Percentiles rank a stretch among this genome's conserved stretches.
phyloP scores from a whole-genome alignment of 2,329 filamentous ascomycete genomes.

The Epichloe uncinata region DNA sequence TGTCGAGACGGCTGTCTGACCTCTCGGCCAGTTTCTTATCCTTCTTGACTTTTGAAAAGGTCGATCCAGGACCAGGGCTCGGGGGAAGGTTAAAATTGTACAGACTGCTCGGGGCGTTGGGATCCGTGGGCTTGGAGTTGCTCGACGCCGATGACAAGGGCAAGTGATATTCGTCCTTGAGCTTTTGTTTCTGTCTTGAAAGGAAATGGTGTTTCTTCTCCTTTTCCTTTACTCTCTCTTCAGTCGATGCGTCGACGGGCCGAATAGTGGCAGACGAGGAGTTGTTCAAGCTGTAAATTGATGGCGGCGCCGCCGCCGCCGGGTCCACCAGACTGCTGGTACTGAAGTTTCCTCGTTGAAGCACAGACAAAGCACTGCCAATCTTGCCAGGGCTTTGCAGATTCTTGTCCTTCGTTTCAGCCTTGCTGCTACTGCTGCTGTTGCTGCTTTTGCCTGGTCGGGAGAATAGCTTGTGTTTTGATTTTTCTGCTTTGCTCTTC shows the following conservation, averaged over 20 bases:
- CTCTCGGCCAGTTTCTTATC: constrained; percentile 73
- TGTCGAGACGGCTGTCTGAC: constrained; percentile 37
- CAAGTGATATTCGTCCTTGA: constrained; percentile 60
- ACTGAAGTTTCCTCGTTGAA: constrained; percentile 56
- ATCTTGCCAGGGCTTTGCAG: constrained; percentile 62
- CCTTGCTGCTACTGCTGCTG: constrained; percentile 43
- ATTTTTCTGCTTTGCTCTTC: constrained; percentile 48
- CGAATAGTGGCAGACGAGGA: constrained; percentile 65
- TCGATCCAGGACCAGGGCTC: constrained; percentile 51
- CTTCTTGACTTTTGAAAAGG: constrained; percentile 73
- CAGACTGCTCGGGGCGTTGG: constrained; percentile 58
- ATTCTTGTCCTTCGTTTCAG: constrained; percentile 51
- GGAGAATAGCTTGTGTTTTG: constrained; percentile 72
- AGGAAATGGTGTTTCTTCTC: constrained; percentile 71
- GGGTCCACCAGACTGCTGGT: constrained; percentile 58
- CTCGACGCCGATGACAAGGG: constrained; percentile 64
- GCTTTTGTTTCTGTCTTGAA: constrained; percentile 65
- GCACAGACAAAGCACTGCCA: constrained; percentile 49
- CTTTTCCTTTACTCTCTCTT: constrained; percentile 39
- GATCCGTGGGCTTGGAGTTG: constrained; percentile 64
- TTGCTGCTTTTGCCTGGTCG: constrained; percentile 62
- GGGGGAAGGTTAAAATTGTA: constrained; percentile 72
- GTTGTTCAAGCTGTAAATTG: constrained; percentile 63
- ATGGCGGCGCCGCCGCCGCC: constrained; percentile 36
- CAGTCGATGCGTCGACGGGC: constrained; percentile 38